Percentiles rank a stretch among this genome's conserved stretches.
phyloP scores from a whole-genome alignment of 495 filamentous ascomycete genomes.

The Penicillium mononematosum region DNA sequence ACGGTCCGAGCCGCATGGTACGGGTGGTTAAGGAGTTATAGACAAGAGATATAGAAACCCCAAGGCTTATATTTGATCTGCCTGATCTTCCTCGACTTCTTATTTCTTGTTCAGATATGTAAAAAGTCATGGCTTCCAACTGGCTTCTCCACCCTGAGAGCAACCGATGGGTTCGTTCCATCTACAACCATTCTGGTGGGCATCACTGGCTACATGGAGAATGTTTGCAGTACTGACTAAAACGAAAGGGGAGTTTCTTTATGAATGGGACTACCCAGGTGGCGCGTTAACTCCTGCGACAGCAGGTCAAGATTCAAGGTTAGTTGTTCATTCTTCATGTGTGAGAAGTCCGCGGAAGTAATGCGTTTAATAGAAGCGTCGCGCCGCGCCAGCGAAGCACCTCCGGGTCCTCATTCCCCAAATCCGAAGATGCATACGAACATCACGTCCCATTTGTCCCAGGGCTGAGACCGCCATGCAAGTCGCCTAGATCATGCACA shows the following conservation, averaged over 20 bases:
- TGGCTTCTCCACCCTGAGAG: slow-evolving; percentile 7
- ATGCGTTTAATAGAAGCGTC: neutral
- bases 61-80: neutral
- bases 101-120: slow-evolving; percentile 2
- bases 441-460: neutral
- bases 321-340: neutral
- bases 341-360: neutral
- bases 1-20: slow-evolving; percentile 13
- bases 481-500: neutral
- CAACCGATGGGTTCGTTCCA: slow-evolving; percentile 8
- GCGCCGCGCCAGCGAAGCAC: neutral
- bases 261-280: slow-evolving; percentile 12
- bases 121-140: slow-evolving; percentile 7
- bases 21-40: neutral
- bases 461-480: neutral
- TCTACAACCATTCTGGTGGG: slow-evolving; percentile 8
- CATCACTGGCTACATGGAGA: neutral
- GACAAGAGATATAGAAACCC: neutral
- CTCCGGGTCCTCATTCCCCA: slow-evolving; percentile 1
- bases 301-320: neutral
- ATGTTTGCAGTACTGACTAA: neutral
- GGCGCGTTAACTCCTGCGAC: neutral
- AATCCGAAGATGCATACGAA: slow-evolving; percentile 2
- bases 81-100: neutral
- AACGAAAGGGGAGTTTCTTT: slow-evolving; percentile 1